These are phyloP conservation scores for Medicago ruthenica DNA, from an alignment of 306 rosid genomes.

Conservation along the genomic window DNA sequence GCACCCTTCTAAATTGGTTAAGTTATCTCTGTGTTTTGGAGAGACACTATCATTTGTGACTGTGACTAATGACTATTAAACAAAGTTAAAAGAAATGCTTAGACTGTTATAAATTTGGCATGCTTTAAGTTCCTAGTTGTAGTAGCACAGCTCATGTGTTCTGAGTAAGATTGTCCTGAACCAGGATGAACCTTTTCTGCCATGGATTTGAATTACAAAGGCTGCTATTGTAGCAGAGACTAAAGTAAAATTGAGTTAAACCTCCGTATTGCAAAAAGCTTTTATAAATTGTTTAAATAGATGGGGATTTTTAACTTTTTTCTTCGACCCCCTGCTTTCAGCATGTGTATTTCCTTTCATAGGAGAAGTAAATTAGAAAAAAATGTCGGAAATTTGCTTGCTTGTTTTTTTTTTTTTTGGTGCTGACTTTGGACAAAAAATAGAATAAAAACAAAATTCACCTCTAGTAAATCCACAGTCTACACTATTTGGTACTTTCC, in stretches of 20 bases:
- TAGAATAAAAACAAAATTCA: slow-evolving; percentile 21
- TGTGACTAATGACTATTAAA: slow-evolving; percentile 9
- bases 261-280: neutral
- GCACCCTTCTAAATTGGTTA: slow-evolving; percentile 41
- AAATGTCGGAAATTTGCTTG: neutral
- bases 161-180: slow-evolving; percentile 10
- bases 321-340: neutral
- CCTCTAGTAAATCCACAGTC: neutral
- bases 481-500: neutral
- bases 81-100: slow-evolving; percentile 13
- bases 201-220: neutral
- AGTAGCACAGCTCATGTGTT: slow-evolving; percentile 12
- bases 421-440: slow-evolving; percentile 1
- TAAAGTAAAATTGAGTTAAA: slow-evolving; percentile 8
- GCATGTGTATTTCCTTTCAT: neutral
- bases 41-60: neutral
- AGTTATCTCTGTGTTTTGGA: slow-evolving; percentile 21
- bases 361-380: neutral
- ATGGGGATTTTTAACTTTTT: neutral
- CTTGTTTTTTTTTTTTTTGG: neutral
- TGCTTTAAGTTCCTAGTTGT: slow-evolving; percentile 16
- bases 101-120: neutral
- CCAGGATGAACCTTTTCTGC: neutral
- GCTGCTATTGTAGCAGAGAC: slow-evolving; percentile 1
- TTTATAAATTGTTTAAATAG: neutral